Evolutionary conservation across 192 early-diverging fungal species (phyloP).

Genomic region (Globomyces pollinis-pini): DNA sequence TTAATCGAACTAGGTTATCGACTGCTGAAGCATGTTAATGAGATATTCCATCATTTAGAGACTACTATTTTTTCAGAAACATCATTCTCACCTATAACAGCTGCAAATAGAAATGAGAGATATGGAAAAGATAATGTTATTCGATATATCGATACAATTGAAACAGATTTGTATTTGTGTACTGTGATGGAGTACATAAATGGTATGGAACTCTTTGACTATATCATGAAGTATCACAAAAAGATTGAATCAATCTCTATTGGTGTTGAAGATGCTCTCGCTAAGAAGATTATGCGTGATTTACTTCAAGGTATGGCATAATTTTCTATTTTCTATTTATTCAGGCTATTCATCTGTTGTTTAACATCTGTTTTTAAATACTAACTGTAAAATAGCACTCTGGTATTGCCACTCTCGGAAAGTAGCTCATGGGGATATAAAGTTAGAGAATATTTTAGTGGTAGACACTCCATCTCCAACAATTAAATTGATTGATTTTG

Average conservation of each 20-base stretch:
- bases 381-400: conserved; percentile 36
- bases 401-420: conserved; percentile 53
- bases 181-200: conserved; percentile 66
- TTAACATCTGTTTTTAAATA: too few relatives aligned
- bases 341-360: too few relatives aligned
- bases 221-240: conserved; percentile 40
- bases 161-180: conserved; percentile 54
- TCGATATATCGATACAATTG: conserved; percentile 51
- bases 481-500: conserved; percentile 62
- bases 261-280: conserved; percentile 26
- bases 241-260: not conserved
- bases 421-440: conserved; percentile 34
- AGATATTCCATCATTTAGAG: too few relatives aligned
- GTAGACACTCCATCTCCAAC: conserved; percentile 1
- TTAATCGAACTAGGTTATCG: too few relatives aligned
- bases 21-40: too few relatives aligned
- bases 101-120: too few relatives aligned
- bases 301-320: conserved; percentile 8
- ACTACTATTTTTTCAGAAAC: too few relatives aligned
- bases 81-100: too few relatives aligned
- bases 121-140: conserved; percentile 43
- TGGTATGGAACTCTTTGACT: conserved; percentile 70
- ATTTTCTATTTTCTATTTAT: too few relatives aligned
- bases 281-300: conserved; percentile 51
- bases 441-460: conserved; percentile 30